Evolutionary conservation across 352 stramenopile genomes (phyloP), one percentile per base, ranked within the genome.

Genomic region (Phytopythium vexans): DNA sequence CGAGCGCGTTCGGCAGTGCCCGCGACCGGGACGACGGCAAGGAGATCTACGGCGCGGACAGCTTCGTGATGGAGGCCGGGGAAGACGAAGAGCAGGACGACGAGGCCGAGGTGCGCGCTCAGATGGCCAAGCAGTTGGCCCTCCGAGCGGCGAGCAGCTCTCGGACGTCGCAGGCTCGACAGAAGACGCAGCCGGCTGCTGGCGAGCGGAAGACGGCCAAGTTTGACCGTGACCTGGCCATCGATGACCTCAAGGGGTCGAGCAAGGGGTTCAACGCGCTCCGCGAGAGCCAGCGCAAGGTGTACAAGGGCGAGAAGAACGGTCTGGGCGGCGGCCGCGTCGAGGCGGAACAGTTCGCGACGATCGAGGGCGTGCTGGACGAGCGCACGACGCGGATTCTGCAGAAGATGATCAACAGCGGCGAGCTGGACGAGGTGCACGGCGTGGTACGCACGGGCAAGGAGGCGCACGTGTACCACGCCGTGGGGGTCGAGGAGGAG

Each of bases 391-490:
- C 75, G 41, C 62, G 84, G 39, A 72, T 88, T 38, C 45, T 90
- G 58, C 70, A 85, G 56, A 87, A 86, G 62, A 86, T 90, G 73
- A 77, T 89, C 51, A 90, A 89, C 38, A 49, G 58, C 39, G 81
- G 74, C 36, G 72, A 81, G 43, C 56, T 94, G 33, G 77, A 90
- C 42, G 60, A 89, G 50, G 78, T 94, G 11, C 69, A 89, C 47
- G 83, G 83, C 16, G 83, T 73, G 27, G 75, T 95, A 16, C 86
- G 88, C 58, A 86, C 74, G 9, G 85, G 85, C 27, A 95, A 95
- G 53, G 85, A 94, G 52, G 82, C 82, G 2, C 80, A 90, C 51
- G 82, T 94, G 50, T 94, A 87, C 52, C 83, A 82, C 60, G 83
- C 82, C 0, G 42, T 76, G 35, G 82, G 79, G 33, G 86, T 68